Base-by-base conservation (phyloP, 2,329 filamentous ascomycete genomes). In the Ophiostoma piceae region DNA sequence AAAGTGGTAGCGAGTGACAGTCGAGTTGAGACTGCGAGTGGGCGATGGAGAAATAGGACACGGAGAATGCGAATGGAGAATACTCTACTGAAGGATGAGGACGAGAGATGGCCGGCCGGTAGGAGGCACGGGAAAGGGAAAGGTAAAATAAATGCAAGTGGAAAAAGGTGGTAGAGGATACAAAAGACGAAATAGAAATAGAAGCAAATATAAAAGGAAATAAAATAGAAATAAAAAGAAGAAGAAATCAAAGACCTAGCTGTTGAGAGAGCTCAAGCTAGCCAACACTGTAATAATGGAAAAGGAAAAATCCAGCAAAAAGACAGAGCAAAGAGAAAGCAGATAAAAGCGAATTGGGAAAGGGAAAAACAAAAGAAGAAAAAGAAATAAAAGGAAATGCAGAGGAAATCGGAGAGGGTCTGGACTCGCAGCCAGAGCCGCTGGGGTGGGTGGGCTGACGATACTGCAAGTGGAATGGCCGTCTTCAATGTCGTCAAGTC, bases 371-470 rank as follows among this genome's bases (percentile, higher is more conserved):
- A 35, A 35, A 35, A 35, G 35, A 67, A 37, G 39, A 54, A 41
- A 16, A 47, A 41, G 11, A 32, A 26, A 67, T 6, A 26, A 60
- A 41, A 47, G 41, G n/a, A 39, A 37, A n/a, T 22, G 51, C n/a
- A 39, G 62, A 65, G 41, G 37, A 6, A 35, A 67, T n/a, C 2
- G 35, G 67, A 67, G 19, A 66, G 64, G 51, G 43, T 39, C 26
- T 41, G 16, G 16, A 54, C 32, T 43, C 37, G 12, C 19, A 26
- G 47, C 26, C 39, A 60, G 39, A 66, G 43, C 22, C 35, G 67
- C 62, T 29, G 51, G 47, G 64, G 47, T n/a, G 54, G 54, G 67
- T 68, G 70, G 64, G 67, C 70, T 69, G 64, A 68, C 64, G 68
- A 71, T 57, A 19, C 67, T 67, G 67, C 22, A 64, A 69, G 43